These are phyloP conservation scores for Hondaea fermentalgiana DNA, from an alignment of 108 stramenopile species.

Conservation along the genomic window DNA sequence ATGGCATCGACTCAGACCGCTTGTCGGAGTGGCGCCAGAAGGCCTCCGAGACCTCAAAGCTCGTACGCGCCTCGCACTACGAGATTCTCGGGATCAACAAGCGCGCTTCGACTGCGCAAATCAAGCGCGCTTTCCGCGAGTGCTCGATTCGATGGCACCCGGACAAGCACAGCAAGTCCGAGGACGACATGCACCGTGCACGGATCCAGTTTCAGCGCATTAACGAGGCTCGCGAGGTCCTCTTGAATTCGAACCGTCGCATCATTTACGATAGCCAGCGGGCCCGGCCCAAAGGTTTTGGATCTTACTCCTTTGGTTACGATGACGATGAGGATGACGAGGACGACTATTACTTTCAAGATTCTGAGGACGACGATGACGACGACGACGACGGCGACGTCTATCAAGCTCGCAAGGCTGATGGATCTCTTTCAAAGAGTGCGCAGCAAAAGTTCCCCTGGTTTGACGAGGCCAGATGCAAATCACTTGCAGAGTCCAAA, in stretches of 20 bases:
- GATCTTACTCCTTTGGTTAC: too few relatives aligned
- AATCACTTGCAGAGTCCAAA: not conserved
- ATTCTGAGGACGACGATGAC: not conserved
- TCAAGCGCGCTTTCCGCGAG: not conserved
- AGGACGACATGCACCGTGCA: not conserved
- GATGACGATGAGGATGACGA: not conserved
- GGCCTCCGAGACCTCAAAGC: not conserved
- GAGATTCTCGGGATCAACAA: not conserved
- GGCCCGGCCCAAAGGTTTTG: too few relatives aligned
- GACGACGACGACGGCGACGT: not conserved
- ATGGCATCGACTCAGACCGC: not conserved
- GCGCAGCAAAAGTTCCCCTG: not conserved
- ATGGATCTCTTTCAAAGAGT: not conserved
- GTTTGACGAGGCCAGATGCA: not conserved
- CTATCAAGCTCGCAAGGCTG: not conserved
- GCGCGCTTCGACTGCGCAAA: not conserved
- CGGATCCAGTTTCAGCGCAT: not conserved
- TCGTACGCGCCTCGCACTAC: not conserved
- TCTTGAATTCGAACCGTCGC: not conserved
- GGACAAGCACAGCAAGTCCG: constrained; percentile 3
- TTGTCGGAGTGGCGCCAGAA: too few relatives aligned
- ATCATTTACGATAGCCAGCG: constrained; percentile 4
- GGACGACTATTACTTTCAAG: not conserved
- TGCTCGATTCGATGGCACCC: not conserved
- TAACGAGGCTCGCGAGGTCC: not conserved